These are phyloP conservation scores for Vitellaria paradoxa DNA, from an alignment of 179 eudicot species.

Conservation along the genomic window DNA sequence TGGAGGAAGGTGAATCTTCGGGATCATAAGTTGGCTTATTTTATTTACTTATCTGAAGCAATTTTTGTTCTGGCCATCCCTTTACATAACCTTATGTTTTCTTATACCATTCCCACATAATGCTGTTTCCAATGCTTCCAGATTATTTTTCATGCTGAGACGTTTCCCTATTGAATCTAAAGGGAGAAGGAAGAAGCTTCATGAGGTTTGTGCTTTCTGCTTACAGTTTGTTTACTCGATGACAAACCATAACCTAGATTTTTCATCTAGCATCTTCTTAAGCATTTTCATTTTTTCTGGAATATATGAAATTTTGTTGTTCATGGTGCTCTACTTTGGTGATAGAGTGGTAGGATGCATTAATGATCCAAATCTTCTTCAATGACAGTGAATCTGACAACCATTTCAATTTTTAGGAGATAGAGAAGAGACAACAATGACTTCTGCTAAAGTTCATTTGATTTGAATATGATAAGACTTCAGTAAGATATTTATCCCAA, in stretches of 20 bases:
- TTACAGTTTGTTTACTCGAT: not conserved
- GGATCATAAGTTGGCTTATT: not conserved
- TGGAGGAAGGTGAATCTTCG: slow-evolving; percentile 65
- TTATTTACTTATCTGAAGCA: not conserved
- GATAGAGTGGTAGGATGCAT: not conserved
- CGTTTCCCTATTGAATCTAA: slow-evolving; percentile 78
- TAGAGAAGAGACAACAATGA: not conserved
- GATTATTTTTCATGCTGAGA: slow-evolving; percentile 67
- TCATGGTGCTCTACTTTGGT: not conserved
- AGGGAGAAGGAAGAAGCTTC: slow-evolving; percentile 75
- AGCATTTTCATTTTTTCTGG: not conserved
- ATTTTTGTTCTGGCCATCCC: not conserved
- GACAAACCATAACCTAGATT: not conserved
- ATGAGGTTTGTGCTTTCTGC: slow-evolving; percentile 53
- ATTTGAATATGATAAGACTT: too few species aligned
- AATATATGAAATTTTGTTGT: not conserved
- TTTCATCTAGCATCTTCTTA: not conserved
- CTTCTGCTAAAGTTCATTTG: too few species aligned
- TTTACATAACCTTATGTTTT: not conserved
- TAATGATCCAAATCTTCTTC: not conserved
- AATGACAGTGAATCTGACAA: not conserved
- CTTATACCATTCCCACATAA: not conserved
- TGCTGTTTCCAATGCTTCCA: slow-evolving; percentile 26
- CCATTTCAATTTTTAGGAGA: not conserved
- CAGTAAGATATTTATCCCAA: too few species aligned